Conservation (phyloP, 345 rosid genomes). For the Eutrema japonicum region DNA sequence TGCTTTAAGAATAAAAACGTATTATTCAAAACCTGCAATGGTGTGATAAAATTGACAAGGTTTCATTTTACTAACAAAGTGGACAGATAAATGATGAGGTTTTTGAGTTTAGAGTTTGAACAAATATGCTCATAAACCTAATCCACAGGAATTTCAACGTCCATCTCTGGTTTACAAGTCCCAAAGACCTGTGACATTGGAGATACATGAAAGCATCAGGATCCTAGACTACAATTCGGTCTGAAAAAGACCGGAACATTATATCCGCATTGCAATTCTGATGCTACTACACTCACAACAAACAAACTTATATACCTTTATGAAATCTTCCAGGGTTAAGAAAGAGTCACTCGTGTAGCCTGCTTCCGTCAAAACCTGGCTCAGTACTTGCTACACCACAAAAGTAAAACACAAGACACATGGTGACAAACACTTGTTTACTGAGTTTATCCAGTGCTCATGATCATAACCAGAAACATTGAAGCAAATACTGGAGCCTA, state of each 20-base stretch:
- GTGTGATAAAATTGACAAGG: slow-evolving; percentile 19
- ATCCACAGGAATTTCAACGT: slow-evolving; percentile 85
- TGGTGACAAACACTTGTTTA: background rate
- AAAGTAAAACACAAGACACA: slow-evolving; percentile 20
- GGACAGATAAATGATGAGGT: slow-evolving; percentile 23
- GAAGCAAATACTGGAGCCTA: background rate
- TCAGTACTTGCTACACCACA: slow-evolving; percentile 69
- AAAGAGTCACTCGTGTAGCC: slow-evolving; percentile 67
- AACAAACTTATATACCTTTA: slow-evolving; percentile 52
- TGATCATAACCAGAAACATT: slow-evolving; percentile 22
- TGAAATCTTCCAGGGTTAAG: slow-evolving; percentile 63
- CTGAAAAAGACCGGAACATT: background rate
- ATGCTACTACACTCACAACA: slow-evolving; percentile 5
- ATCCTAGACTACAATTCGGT: background rate
- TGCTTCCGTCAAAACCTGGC: slow-evolving; percentile 73
- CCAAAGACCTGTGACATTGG: slow-evolving; percentile 61
- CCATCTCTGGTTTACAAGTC: slow-evolving; percentile 62
- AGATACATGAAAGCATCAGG: slow-evolving; percentile 10
- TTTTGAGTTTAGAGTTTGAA: slow-evolving; percentile 11
- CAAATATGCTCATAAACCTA: slow-evolving; percentile 32
- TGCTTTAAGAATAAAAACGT: background rate
- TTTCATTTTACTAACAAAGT: slow-evolving; percentile 24
- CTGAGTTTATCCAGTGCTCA: background rate
- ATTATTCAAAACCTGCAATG: background rate
- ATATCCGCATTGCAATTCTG: background rate